Evolutionary conservation across 1,284 basidiomycete species (phyloP), one percentile per base, ranked within the genome.

Genomic region (Rhodotorula sp.): DNA sequence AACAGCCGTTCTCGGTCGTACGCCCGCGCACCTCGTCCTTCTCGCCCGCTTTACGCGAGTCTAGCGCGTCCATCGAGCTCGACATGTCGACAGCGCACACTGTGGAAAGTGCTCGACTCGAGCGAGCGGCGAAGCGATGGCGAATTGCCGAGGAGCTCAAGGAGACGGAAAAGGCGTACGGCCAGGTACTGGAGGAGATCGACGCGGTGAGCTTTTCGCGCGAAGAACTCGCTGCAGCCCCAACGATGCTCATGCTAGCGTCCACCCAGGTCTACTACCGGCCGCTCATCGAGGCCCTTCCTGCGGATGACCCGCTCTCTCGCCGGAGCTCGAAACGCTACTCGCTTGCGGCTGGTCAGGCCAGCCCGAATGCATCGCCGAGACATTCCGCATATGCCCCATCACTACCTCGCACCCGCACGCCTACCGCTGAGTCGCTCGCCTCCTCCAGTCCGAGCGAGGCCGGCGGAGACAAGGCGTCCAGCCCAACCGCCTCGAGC

Each of bases 121-220:
- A 67, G 58, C 50, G 76, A 48, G 73, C 60, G 49, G 79, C 80
- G 58, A 88, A 86, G 77, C 82, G 87, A 64, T 81, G 83, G 56
- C 87, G 86, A 78, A 82, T 93, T 48, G 85, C 91, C 21, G 84
- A 87, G 64, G 92, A 94, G 80, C 88, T 94, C 73, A 87, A 88
- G 75, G 87, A 89, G 68, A 92, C 91, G 0, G 92, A 94, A 82
- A 87, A 85, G 78, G 86, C 88, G 0, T 93, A 93, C 78, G 86
- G 92, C 19, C 86, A 88, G 76, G 91, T 91, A 14, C 83, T 94
- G 50, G 89, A 92, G 74, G 84, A 92, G 67, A 88, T 94, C 67
- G 90, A 93, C 81, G 86, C 87, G 70, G 91, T 92, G 62, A 68
- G 79, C 65, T 13, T 42, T 7, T 16, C 25, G 45, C 4, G 34